Percentiles rank a stretch among this genome's conserved stretches.
These are phyloP conservation scores for Myxozyma sirexii DNA, from an alignment of 805 yeast genomes.

Conservation along the genomic window DNA sequence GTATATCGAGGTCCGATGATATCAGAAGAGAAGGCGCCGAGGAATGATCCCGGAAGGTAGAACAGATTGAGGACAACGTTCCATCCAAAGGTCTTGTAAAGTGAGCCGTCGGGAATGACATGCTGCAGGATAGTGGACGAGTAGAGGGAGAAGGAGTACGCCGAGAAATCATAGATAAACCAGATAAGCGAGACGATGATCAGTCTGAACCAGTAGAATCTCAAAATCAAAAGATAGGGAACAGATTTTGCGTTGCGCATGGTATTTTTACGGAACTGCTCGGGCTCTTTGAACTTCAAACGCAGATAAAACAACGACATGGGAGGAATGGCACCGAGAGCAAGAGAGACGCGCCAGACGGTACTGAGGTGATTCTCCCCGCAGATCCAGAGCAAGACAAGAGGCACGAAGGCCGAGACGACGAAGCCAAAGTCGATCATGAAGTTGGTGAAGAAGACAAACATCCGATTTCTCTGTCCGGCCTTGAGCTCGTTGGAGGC, in stretches of 20 bases:
- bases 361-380: constrained; percentile 67
- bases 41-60: constrained; percentile 85
- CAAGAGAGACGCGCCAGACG: constrained; percentile 91
- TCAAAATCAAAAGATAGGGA: constrained; percentile 71
- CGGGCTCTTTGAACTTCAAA: constrained; percentile 72
- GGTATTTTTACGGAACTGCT: constrained; percentile 67
- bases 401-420: constrained; percentile 77
- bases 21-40: constrained; percentile 86
- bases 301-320: constrained; percentile 75
- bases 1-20: constrained; percentile 89
- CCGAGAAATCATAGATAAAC: constrained; percentile 89
- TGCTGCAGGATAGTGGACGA: constrained; percentile 67
- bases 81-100: constrained; percentile 87
- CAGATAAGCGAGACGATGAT: constrained; percentile 72
- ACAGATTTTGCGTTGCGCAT: constrained; percentile 59
- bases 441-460: constrained; percentile 83
- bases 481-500: constrained; percentile 75
- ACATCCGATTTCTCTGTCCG: constrained; percentile 88
- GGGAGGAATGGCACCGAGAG: constrained; percentile 90
- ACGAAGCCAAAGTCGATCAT: constrained; percentile 91
- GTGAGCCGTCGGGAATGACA: constrained; percentile 59
- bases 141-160: constrained; percentile 85
- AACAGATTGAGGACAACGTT: constrained; percentile 83
- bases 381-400: constrained; percentile 84
- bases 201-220: constrained; percentile 84